phyloP scores from a whole-genome alignment of 2,329 filamentous ascomycete genomes.

The Helminthosporium solani region DNA sequence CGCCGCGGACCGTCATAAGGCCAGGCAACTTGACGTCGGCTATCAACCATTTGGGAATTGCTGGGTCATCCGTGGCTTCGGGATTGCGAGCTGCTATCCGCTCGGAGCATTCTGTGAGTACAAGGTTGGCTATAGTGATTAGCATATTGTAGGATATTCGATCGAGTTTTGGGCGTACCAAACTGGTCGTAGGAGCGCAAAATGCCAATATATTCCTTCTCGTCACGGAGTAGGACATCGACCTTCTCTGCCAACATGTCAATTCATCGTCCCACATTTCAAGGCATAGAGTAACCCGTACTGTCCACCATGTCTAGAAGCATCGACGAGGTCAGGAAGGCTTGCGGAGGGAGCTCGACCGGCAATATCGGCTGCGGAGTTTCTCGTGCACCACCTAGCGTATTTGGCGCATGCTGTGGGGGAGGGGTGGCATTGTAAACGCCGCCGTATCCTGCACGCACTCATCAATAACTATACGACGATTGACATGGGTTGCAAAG shows the following conservation, averaged over 20 bases:
- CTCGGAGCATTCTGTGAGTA: conserved; percentile 90
- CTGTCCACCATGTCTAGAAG: conserved; percentile 95
- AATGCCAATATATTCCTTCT: conserved; percentile 89
- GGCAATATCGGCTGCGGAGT: conserved; percentile 29
- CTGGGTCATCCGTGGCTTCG: conserved; percentile 24
- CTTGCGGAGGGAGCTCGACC: conserved; percentile 73
- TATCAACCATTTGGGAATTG: conserved; percentile 58
- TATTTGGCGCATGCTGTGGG: conserved; percentile 46
- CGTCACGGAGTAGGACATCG: conserved; percentile 85
- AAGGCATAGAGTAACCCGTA: conserved; percentile 42
- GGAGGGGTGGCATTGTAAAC: conserved; percentile 44
- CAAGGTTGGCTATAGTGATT: conserved; percentile 74
- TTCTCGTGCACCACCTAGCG: conserved; percentile 31
- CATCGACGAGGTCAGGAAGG: conserved; percentile 98
- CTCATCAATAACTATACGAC: conserved; percentile 19
- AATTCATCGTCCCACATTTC: conserved; percentile 14
- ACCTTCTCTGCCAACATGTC: conserved; percentile 73
- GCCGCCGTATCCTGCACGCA: conserved; percentile 33
- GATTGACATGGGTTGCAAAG: conserved; percentile 2
- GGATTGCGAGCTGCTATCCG: conserved; percentile 70
- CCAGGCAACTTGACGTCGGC: conserved; percentile 83
- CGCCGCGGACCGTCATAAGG: conserved; percentile 87
- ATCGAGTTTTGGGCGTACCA: conserved; percentile 58
- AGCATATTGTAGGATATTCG: conserved; percentile 5
- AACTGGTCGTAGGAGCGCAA: conserved; percentile 97